A percentile compares a stretch with the other conserved stretches of the same genome.
phyloP scores from a whole-genome alignment of 2,329 filamentous ascomycete species.

The Monosporascus sp. region DNA sequence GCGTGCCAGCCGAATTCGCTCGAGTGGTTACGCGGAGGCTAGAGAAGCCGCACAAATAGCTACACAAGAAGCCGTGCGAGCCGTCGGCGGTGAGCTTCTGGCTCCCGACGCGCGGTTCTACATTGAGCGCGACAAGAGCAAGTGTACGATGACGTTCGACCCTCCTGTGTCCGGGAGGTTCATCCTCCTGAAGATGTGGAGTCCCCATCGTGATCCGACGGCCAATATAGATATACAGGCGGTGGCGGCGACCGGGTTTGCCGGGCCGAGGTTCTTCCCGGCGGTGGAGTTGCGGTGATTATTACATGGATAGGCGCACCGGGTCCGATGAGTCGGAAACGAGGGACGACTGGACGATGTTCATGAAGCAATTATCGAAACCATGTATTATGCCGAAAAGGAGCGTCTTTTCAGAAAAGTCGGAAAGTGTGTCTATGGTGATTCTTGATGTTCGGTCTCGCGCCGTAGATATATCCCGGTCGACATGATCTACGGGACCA shows the following conservation, averaged over 20 bases:
- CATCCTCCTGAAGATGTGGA: conserved; percentile 88
- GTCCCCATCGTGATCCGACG: conserved; percentile 57
- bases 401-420: too few relatives aligned
- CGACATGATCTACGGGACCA: too few relatives aligned
- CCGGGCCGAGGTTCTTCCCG: conserved; percentile 80
- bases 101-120: conserved; percentile 75
- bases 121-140: conserved; percentile 76
- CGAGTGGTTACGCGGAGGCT: conserved; percentile 31
- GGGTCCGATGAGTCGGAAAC: too few relatives aligned
- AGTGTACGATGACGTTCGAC: conserved; percentile 81
- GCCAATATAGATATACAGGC: conserved; percentile 87
- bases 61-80: conserved; percentile 52
- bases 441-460: too few relatives aligned
- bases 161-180: conserved; percentile 76
- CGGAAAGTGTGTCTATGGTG: too few relatives aligned
- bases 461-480: too few relatives aligned
- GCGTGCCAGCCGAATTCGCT: conserved; percentile 18
- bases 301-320: not conserved
- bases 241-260: conserved; percentile 76
- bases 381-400: too few relatives aligned
- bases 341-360: too few relatives aligned
- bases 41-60: conserved; percentile 46
- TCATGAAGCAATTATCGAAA: not conserved
- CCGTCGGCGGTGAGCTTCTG: conserved; percentile 57
- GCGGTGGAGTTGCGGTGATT: conserved; percentile 55